These are phyloP conservation scores for Didymella glomerata DNA, from an alignment of 2,329 filamentous ascomycete genomes.

Conservation along the genomic window DNA sequence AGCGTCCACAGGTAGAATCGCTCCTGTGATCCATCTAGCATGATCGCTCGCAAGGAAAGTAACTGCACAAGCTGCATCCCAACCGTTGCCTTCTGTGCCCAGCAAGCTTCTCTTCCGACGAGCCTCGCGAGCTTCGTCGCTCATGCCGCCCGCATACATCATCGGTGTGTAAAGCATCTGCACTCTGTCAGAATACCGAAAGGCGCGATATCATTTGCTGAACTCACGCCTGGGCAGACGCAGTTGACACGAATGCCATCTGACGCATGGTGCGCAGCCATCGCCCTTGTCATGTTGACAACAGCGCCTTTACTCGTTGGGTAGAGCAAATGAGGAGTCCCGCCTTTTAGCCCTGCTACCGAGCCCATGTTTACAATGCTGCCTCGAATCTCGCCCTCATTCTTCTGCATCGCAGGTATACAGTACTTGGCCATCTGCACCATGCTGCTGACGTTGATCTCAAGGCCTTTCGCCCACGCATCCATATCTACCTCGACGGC, in stretches of 20 bases:
- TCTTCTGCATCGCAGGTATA: constrained; percentile 67
- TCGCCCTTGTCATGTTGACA: constrained; percentile 65
- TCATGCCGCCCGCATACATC: constrained; percentile 63
- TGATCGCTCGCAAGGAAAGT: constrained; percentile 62
- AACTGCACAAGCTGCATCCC: constrained; percentile 62
- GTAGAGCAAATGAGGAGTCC: constrained; percentile 63
- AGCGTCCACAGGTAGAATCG: constrained; percentile 42
- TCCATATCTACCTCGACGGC: constrained; percentile 68
- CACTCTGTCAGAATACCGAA: neutral
- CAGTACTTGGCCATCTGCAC: constrained; percentile 69
- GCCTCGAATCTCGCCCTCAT: constrained; percentile 57
- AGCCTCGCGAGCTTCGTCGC: constrained; percentile 58
- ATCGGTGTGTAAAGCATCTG: constrained; percentile 64
- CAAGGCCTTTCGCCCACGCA: constrained; percentile 64
- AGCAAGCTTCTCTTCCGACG: constrained; percentile 60
- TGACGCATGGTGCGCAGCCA: constrained; percentile 63
- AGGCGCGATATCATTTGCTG: neutral
- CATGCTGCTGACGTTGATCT: constrained; percentile 72
- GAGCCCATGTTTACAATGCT: constrained; percentile 70
- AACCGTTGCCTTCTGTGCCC: constrained; percentile 63
- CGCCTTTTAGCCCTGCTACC: constrained; percentile 65
- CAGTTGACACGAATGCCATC: constrained; percentile 64
- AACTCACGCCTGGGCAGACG: constrained; percentile 59
- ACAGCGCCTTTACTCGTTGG: constrained; percentile 64
- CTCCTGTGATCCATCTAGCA: constrained; percentile 61